phyloP scores from a whole-genome alignment of 345 rosid species.

The Gossypium bickii region DNA sequence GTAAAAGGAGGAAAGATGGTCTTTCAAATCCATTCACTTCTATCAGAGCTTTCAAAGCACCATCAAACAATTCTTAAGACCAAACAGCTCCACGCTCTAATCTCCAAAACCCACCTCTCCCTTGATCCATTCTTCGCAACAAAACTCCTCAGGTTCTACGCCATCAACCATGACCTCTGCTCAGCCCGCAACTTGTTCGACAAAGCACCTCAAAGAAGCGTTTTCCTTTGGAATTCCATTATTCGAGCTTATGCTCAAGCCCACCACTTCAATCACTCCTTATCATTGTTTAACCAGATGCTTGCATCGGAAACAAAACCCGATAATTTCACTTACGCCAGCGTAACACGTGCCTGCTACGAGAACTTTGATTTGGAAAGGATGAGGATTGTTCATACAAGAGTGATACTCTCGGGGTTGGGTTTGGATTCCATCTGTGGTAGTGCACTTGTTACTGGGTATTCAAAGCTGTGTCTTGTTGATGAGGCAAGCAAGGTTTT shows the following conservation, averaged over 20 bases:
- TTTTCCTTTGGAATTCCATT: constrained; percentile 81
- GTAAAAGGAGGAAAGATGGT: constrained; percentile 19
- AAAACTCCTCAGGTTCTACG: constrained; percentile 45
- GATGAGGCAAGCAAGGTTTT: constrained; percentile 60
- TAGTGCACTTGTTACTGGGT: constrained; percentile 63
- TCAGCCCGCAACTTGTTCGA: constrained; percentile 74
- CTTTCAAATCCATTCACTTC: constrained; percentile 29
- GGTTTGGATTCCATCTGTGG: constrained; percentile 51
- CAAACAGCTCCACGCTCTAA: constrained; percentile 58
- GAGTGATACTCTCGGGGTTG: constrained; percentile 47
- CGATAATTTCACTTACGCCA: constrained; percentile 70
- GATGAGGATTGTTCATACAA: constrained; percentile 56
- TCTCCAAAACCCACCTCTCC: constrained; percentile 43
- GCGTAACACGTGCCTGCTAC: constrained; percentile 54
- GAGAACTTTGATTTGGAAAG: constrained; percentile 43
- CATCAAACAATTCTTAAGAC: constrained; percentile 48
- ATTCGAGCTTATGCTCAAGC: constrained; percentile 67
- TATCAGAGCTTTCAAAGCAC: constrained; percentile 44
- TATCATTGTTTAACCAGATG: constrained; percentile 44
- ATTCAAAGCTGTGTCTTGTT: constrained; percentile 48
- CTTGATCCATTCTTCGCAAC: constrained; percentile 70
- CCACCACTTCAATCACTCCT: constrained; percentile 29
- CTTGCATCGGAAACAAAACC: constrained; percentile 45
- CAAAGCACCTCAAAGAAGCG: constrained; percentile 56
- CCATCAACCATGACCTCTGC: constrained; percentile 38